A percentile compares a stretch with the other conserved stretches of the same genome.
Conservation (phyloP, 139 green algal species). For the Chlorella ohadii region DNA sequence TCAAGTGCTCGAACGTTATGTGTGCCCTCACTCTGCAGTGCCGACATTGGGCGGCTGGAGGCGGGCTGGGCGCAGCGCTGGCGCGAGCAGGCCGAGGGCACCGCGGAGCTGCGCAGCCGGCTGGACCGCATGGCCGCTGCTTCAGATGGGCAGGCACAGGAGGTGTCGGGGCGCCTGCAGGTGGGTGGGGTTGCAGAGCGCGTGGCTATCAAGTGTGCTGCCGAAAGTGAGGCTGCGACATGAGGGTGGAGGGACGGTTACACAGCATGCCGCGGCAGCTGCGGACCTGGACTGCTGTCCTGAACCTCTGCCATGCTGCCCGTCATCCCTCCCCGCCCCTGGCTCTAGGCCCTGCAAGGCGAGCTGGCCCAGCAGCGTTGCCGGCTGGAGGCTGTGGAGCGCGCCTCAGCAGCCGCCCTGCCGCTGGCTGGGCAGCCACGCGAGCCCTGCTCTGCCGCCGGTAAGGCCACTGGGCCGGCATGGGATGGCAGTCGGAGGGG, state of each 20-base stretch:
- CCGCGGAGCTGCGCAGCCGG: background rate
- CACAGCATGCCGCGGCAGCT: too few relatives aligned
- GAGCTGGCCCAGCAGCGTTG: conserved; percentile 7
- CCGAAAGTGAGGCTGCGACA: too few relatives aligned
- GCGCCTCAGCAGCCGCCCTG: background rate
- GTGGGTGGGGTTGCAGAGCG: background rate
- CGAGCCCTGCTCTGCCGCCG: too few relatives aligned
- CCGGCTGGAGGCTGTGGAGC: conserved; percentile 13
- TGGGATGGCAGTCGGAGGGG: too few relatives aligned
- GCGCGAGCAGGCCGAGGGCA: conserved; percentile 6
- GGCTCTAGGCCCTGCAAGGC: background rate
- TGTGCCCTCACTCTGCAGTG: background rate
- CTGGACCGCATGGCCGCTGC: conserved; percentile 1
- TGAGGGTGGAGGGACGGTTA: too few relatives aligned
- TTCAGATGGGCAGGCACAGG: background rate
- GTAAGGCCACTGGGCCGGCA: too few relatives aligned
- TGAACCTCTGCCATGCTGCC: too few relatives aligned
- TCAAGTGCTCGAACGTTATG: too few relatives aligned
- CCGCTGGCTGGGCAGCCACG: background rate
- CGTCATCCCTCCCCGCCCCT: too few relatives aligned
- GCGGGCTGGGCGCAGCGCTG: conserved; percentile 12
- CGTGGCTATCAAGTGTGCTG: too few relatives aligned
- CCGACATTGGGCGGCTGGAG: conserved; percentile 17
- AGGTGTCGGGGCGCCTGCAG: conserved; percentile 3
- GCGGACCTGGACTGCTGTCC: too few relatives aligned